Percentiles rank a stretch among this genome's conserved stretches.
phyloP scores from a whole-genome alignment of 2,329 filamentous ascomycete species.

The Bisporella sp. region DNA sequence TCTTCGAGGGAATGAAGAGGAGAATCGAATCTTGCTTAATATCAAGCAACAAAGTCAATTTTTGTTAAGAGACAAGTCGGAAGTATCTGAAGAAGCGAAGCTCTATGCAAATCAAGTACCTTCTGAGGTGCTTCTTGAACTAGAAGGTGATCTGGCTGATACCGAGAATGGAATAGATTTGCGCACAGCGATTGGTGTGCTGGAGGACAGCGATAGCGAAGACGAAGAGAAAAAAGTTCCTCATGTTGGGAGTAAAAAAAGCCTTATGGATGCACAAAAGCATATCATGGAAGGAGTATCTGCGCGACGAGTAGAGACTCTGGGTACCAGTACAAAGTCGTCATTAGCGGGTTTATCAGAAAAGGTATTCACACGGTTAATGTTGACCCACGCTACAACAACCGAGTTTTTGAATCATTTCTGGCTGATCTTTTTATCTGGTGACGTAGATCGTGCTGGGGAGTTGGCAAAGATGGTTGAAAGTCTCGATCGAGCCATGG shows the following conservation, averaged over 20 bases:
- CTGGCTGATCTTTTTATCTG: conserved; percentile 87
- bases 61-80: conserved; percentile 53
- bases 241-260: conserved; percentile 63
- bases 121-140: conserved; percentile 54
- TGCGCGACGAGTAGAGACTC: conserved; percentile 51
- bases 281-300: conserved; percentile 60
- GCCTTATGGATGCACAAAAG: conserved; percentile 55
- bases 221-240: conserved; percentile 44
- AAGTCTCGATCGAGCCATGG: conserved; percentile 68
- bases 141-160: conserved; percentile 55
- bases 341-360: conserved; percentile 36
- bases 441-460: conserved; percentile 69
- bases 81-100: conserved; percentile 31
- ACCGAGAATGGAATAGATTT: conserved; percentile 47
- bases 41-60: conserved; percentile 83
- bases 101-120: conserved; percentile 64
- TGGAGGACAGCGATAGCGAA: conserved; percentile 64
- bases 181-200: conserved; percentile 57
- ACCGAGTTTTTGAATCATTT: conserved; percentile 97
- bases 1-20: conserved; percentile 65
- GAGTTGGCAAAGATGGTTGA: conserved; percentile 80
- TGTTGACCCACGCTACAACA: conserved; percentile 81
- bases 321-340: conserved; percentile 28
- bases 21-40: conserved; percentile 75
- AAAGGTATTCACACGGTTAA: conserved; percentile 53